Conservation (phyloP, 2,329 filamentous ascomycete species). For the Phoma sp. region DNA sequence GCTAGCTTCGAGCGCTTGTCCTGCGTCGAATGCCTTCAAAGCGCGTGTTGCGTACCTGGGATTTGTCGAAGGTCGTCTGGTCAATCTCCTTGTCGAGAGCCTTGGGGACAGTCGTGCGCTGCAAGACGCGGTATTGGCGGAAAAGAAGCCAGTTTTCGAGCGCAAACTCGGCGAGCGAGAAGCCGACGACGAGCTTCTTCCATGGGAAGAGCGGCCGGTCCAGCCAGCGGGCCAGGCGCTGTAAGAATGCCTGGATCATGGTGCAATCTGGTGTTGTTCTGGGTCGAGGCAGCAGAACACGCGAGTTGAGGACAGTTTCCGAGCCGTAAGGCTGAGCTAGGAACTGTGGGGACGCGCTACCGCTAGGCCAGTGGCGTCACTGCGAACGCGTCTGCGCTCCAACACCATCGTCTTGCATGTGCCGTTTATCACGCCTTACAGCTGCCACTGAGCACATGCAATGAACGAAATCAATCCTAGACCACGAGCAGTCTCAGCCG, state of each 20-base stretch:
- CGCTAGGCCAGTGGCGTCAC: conserved; percentile 2
- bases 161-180: conserved; percentile 88
- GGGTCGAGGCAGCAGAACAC: conserved; percentile 15
- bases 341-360: conserved; percentile 9
- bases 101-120: conserved; percentile 79
- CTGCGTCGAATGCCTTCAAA: neutral
- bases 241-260: conserved; percentile 49
- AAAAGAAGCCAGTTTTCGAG: conserved; percentile 89
- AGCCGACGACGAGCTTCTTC: conserved; percentile 95
- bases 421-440: too few species aligned
- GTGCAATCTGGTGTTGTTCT: conserved; percentile 18
- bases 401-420: neutral
- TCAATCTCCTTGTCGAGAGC: conserved; percentile 88
- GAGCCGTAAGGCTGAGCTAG: conserved; percentile 20
- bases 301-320: conserved; percentile 36
- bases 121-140: conserved; percentile 87
- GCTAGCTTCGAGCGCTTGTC: neutral
- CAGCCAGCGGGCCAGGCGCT: conserved; percentile 80
- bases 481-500: too few species aligned
- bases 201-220: conserved; percentile 94
- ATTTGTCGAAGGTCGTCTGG: conserved; percentile 91
- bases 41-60: conserved; percentile 64
- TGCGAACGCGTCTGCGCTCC: conserved; percentile 1
- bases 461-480: too few species aligned
- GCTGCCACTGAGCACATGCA: too few species aligned